A percentile compares a stretch with the other conserved stretches of the same genome.
Evolutionary conservation across 2,329 filamentous ascomycete species (phyloP).

Genomic region (Botrytis pseudocinerea): DNA sequence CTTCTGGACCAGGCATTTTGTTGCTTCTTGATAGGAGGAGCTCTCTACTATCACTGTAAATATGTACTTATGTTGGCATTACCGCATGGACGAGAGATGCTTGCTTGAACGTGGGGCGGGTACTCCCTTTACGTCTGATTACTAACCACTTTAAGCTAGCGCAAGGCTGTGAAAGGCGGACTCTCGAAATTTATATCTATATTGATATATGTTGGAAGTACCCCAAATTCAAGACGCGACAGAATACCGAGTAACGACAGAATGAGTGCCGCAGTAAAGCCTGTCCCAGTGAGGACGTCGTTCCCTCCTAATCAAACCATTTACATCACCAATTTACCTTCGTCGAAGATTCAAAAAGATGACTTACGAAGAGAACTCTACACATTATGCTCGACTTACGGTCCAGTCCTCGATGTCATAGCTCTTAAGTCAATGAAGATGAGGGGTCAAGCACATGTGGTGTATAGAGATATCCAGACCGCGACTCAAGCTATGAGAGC

Average conservation of each 20-base stretch:
- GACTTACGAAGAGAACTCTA: slow-evolving; percentile 87
- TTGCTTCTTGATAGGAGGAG: slow-evolving; percentile 74
- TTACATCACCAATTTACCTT: slow-evolving; percentile 83
- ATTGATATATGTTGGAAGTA: slow-evolving; percentile 3
- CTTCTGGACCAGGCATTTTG: slow-evolving; percentile 80
- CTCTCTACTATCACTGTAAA: slow-evolving; percentile 87
- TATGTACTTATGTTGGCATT: slow-evolving; percentile 24
- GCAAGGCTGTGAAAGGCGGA: slow-evolving; percentile 22
- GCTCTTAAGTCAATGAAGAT: slow-evolving; percentile 87
- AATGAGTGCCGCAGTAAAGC: slow-evolving; percentile 15
- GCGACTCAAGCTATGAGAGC: slow-evolving; percentile 92
- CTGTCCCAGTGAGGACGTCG: slow-evolving; percentile 3
- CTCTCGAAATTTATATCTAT: slow-evolving; percentile 13
- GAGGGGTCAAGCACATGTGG: slow-evolving; percentile 93
- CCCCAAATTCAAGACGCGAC: slow-evolving; percentile 1
- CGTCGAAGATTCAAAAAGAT: slow-evolving; percentile 84
- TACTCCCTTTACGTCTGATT: neutral
- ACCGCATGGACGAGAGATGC: slow-evolving; percentile 19
- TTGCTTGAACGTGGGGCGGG: slow-evolving; percentile 16
- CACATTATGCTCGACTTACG: slow-evolving; percentile 91
- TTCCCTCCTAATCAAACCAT: slow-evolving; percentile 75
- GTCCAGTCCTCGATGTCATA: slow-evolving; percentile 87
- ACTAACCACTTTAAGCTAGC: slow-evolving; percentile 20
- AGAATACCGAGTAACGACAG: neutral
- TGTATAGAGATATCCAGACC: slow-evolving; percentile 86